Percentiles rank a stretch among this genome's conserved stretches.
phyloP scores from a whole-genome alignment of 139 green algal genomes.

The Eudorina sp. region DNA sequence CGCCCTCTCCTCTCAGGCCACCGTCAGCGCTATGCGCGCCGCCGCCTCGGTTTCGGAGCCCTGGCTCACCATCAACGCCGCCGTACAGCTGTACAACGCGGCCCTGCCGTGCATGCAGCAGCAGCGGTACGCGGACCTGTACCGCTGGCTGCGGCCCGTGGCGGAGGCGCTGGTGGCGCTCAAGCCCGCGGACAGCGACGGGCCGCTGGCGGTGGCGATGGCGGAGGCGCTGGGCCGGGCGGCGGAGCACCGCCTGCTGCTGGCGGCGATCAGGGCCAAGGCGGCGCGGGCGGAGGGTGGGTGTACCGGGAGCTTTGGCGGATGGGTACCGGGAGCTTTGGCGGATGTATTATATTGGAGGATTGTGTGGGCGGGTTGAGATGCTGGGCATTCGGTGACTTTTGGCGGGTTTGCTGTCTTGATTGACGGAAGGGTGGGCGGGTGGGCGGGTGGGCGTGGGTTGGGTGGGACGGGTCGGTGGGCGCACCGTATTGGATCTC shows the following conservation, averaged over 20 bases:
- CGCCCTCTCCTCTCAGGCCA: conserved; percentile 45
- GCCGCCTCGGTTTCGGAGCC: conserved; percentile 57
- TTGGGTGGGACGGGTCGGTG: no score
- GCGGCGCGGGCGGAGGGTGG: conserved; percentile 19
- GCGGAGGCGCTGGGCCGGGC: conserved; percentile 61
- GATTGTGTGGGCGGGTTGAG: no score
- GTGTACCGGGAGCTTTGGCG: background rate
- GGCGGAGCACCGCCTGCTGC: conserved; percentile 59
- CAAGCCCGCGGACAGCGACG: conserved; percentile 36
- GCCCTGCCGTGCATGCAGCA: conserved; percentile 69
- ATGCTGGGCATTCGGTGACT: no score
- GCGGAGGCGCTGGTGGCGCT: conserved; percentile 60
- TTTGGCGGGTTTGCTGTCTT: no score
- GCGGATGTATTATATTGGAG: no score
- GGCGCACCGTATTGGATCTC: no score
- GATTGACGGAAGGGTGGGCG: no score
- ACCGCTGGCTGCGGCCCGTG: conserved; percentile 34
- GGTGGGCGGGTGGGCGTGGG: no score
- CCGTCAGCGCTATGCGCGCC: conserved; percentile 61
- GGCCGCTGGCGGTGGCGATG: conserved; percentile 53
- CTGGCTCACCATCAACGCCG: conserved; percentile 74
- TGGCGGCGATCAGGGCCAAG: conserved; percentile 37
- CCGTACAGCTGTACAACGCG: conserved; percentile 67
- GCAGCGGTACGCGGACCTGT: conserved; percentile 56
- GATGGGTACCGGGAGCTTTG: no score